These are phyloP conservation scores for Calophaca sinica DNA, from an alignment of 306 rosid species.

Conservation along the genomic window DNA sequence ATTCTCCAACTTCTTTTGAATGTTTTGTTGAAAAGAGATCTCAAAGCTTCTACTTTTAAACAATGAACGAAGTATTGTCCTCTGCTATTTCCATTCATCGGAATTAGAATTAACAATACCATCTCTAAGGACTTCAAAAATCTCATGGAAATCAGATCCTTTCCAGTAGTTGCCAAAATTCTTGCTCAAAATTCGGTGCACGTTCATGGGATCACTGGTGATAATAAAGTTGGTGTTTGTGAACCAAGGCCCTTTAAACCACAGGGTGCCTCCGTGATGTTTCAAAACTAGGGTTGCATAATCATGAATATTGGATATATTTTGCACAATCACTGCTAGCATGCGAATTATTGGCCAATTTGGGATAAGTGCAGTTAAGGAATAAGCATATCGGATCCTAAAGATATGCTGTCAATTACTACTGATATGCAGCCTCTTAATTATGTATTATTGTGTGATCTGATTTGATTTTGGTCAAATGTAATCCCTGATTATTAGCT, in stretches of 20 bases:
- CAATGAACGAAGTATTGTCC: constrained; percentile 4
- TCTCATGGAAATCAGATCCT: constrained; percentile 28
- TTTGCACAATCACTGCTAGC: constrained; percentile 8
- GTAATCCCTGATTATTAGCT: too few relatives aligned
- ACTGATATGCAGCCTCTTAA: too few relatives aligned
- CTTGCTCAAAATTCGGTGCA: constrained; percentile 43
- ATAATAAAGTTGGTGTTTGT: constrained; percentile 11
- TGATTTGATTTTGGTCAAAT: too few relatives aligned
- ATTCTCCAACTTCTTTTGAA: constrained; percentile 38
- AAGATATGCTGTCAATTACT: too few relatives aligned
- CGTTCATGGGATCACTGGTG: constrained; percentile 53
- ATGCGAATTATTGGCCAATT: constrained; percentile 50
- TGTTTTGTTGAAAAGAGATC: background rate
- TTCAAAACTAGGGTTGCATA: background rate
- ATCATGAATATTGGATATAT: constrained; percentile 38
- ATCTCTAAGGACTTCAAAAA: constrained; percentile 37
- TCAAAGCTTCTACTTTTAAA: background rate
- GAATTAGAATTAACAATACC: constrained; percentile 38
- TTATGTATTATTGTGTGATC: too few relatives aligned
- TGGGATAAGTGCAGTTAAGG: background rate
- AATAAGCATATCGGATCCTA: too few relatives aligned
- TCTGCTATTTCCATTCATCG: constrained; percentile 34
- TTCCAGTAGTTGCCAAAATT: constrained; percentile 38
- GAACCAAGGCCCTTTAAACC: constrained; percentile 52
- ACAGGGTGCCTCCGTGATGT: constrained; percentile 39